Conservation (phyloP, 1,284 basidiomycete species). For the Cutaneotrichosporon dermatis region DNA sequence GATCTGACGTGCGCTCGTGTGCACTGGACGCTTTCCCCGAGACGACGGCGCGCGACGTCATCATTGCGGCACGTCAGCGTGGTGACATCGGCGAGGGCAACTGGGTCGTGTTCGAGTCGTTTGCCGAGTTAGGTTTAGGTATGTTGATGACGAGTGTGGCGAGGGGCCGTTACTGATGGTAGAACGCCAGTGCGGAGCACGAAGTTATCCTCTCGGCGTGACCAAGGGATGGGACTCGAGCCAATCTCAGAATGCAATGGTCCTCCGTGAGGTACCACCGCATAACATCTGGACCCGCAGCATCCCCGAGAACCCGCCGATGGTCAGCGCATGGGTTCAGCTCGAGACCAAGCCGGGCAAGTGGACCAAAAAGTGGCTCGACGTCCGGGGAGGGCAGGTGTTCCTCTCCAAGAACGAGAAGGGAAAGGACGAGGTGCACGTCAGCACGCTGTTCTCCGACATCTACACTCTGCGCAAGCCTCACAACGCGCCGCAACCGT, state of each 20-base stretch:
- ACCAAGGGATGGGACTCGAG: constrained; percentile 70
- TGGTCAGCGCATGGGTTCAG: constrained; percentile 68
- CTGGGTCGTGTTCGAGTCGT: constrained; percentile 45
- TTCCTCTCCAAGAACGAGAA: constrained; percentile 82
- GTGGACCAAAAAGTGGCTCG: constrained; percentile 84
- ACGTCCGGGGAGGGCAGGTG: constrained; percentile 73
- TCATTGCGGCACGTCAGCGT: constrained; percentile 11
- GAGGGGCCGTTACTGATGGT: not conserved
- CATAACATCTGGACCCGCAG: constrained; percentile 23
- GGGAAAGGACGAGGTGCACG: constrained; percentile 65
- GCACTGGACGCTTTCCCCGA: constrained; percentile 32
- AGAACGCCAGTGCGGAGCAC: constrained; percentile 81
- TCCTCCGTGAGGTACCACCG: constrained; percentile 63
- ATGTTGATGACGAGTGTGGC: too few relatives aligned
- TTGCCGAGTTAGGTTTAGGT: constrained; percentile 36
- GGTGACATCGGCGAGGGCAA: constrained; percentile 21
- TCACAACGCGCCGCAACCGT: constrained; percentile 60
- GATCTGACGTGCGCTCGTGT: constrained; percentile 10
- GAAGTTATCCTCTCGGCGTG: constrained; percentile 68
- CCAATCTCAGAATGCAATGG: constrained; percentile 69
- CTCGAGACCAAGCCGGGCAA: constrained; percentile 83
- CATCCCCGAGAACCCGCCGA: constrained; percentile 67
- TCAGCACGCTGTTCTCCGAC: constrained; percentile 66
- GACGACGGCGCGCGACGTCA: constrained; percentile 38
- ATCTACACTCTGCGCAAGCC: constrained; percentile 66